These are phyloP conservation scores for Symbiodinium pilosum DNA, from an alignment of 73 alveolate genomes.

Conservation along the genomic window DNA sequence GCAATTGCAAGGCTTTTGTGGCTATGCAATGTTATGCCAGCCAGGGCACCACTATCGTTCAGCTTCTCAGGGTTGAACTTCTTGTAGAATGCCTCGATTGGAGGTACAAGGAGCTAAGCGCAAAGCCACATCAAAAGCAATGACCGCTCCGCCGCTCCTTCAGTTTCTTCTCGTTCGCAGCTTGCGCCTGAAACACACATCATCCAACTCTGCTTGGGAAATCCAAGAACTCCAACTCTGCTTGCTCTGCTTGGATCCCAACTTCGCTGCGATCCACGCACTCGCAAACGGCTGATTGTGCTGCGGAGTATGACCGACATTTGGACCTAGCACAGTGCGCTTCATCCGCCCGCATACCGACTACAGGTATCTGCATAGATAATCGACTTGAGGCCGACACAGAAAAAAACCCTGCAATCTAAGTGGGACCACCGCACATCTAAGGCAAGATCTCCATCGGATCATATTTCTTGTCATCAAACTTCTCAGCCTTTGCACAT, in stretches of 20 bases:
- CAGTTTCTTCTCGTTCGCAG: constrained; percentile 35
- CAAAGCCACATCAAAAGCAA: too few relatives aligned
- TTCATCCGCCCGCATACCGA: too few relatives aligned
- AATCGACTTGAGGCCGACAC: too few relatives aligned
- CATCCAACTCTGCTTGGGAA: not conserved
- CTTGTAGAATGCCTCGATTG: constrained; percentile 42
- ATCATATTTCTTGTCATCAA: not conserved
- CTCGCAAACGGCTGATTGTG: constrained; percentile 35
- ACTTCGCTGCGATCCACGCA: constrained; percentile 29
- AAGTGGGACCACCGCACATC: not conserved
- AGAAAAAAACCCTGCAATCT: too few relatives aligned
- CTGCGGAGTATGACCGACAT: constrained; percentile 6
- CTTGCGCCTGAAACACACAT: not conserved
- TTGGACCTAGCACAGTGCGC: not conserved
- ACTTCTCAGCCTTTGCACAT: not conserved
- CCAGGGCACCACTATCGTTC: constrained; percentile 23
- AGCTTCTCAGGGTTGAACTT: constrained; percentile 74
- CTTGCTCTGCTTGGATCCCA: not conserved
- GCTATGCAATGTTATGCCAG: too few relatives aligned
- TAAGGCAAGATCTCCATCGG: not conserved
- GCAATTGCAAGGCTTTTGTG: too few relatives aligned
- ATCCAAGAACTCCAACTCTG: too few relatives aligned
- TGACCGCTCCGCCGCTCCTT: not conserved
- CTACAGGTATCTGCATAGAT: too few relatives aligned
- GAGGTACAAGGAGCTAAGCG: too few relatives aligned